Evolutionary conservation across 2,329 filamentous ascomycete genomes (phyloP), one percentile per base, ranked within the genome.

Genomic region (Talaromyces sp.): DNA sequence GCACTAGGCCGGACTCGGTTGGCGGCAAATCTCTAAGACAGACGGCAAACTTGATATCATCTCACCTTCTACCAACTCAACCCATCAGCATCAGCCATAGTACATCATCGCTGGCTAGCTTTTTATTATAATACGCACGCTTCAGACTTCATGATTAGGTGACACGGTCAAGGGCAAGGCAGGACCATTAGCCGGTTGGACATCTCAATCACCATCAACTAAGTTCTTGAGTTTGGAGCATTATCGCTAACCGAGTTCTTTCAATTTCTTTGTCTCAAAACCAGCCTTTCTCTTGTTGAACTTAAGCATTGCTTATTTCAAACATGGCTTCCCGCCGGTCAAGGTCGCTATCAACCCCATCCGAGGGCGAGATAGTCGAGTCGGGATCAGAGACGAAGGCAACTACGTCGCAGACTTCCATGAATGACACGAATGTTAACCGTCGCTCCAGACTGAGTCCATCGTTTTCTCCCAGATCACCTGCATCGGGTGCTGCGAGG

Each of bases 291-390:
- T 56, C 33, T 65, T 65, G 56, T 50, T 54, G 54, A 54, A 45
- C 6, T 35, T 50, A 37, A 60, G 57, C 27, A 35, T 50, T 31
- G 35, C n/a, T 50, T 63, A 24, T 63, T 54, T 60, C 66, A 69
- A 67, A 62, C 47, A 85, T 85, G 83, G 75, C 79, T 70, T 81
- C 82, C 68, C 76, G 80, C 79, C 75, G 75, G 73, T 79, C 77
- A 73, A 77, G 80, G 72, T 83, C 82, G 70, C 78, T 76, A 68
- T 83, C 85, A 72, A 92, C 89, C 81, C 91, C 90, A 75, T 91
- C 92, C 80, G 91, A 96, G 81, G 92, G 92, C 81, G 92, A 96
- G 84, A 92, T 94, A 79, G 81, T 90, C 78, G 91, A 93, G 81
- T 86, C 86, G 81, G 84, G 85, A 80, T 85, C 84, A 84, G 85